Base-by-base conservation (phyloP, 2,329 filamentous ascomycete species). In the Cercospora zeae-maydis region DNA sequence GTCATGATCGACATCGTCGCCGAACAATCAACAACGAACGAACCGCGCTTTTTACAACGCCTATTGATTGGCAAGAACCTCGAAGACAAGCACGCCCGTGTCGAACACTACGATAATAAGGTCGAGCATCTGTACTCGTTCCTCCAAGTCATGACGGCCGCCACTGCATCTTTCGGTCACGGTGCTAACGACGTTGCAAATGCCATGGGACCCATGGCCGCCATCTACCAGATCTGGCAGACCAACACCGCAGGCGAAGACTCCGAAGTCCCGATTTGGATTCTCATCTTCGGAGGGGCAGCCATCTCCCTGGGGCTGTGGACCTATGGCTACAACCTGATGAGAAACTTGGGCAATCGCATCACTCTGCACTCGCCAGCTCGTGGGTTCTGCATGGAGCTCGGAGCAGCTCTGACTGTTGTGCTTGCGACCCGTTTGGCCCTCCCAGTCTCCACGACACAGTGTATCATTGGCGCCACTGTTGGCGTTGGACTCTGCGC, bases 101-200 rank as follows among this genome's bases (percentile, higher is more conserved):
- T 82, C 1, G 75, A 80, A 21, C 84, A 86, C 71, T 88, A 83
- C 74, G 83, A 87, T 69, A 86, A 86, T 74, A 81, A 81, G 63
- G 79, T 82, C 65, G 85, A 88, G 74, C 84, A 83, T 75, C 80
- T 83, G 11, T 89, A 87, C 77, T 86, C 85, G 5, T 89, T 86
- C 71, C 80, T 88, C 68, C 86, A 88, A 74, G 73, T 89, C 63
- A 75, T 88, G 63, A 88, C 86, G n/a, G 88, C 88, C 62, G 88
- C 86, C 76, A 89, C 87, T 62, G 87, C 87, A 37, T 88, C 86
- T 1, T 89, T 90, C 68, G 86, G 86, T 1, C 88, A 88, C 75
- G 86, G 86, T n/a, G 83, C 84, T 65, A 88, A 88, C 73, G 86
- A 88, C 65, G 83, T 71, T 30, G 78, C 83, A 69, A 88, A 83